A percentile compares a stretch with the other conserved stretches of the same genome.
Evolutionary conservation across 495 filamentous ascomycete genomes (phyloP).

Genomic region (Friedmanniomyces simplex): DNA sequence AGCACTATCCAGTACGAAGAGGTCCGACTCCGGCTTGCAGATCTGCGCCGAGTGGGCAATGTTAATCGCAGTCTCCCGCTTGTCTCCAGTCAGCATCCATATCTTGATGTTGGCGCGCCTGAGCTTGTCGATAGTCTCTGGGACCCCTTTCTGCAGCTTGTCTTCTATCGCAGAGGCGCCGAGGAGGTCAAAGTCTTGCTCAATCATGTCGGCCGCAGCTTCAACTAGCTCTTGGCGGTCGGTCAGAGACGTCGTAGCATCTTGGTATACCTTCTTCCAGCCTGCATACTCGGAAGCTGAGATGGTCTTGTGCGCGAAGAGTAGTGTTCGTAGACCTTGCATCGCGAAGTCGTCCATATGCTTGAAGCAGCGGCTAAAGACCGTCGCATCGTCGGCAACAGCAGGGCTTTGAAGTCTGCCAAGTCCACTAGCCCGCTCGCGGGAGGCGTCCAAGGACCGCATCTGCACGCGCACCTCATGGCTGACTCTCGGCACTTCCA

Average conservation of each 20-base stretch:
- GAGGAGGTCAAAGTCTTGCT: conserved; percentile 68
- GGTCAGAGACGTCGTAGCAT: conserved; percentile 74
- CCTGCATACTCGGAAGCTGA: conserved; percentile 61
- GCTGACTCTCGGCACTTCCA: conserved; percentile 58
- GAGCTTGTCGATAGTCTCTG: conserved; percentile 85
- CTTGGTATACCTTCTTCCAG: conserved; percentile 73
- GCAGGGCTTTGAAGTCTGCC: conserved; percentile 50
- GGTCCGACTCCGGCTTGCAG: conserved; percentile 75
- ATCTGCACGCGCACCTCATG: conserved; percentile 61
- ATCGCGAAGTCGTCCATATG: conserved; percentile 90
- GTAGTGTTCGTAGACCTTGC: conserved; percentile 76
- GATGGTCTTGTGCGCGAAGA: conserved; percentile 75
- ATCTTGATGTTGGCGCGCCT: conserved; percentile 87
- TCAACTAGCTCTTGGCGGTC: conserved; percentile 72
- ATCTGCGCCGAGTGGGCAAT: conserved; percentile 80
- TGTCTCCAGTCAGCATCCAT: conserved; percentile 97
- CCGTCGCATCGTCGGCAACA: conserved; percentile 47
- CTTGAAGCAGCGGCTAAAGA: conserved; percentile 74
- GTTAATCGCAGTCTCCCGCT: conserved; percentile 92
- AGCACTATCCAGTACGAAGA: conserved; percentile 67
- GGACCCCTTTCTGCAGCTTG: conserved; percentile 82
- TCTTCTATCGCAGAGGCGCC: conserved; percentile 92
- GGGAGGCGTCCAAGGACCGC: conserved; percentile 41
- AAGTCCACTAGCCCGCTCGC: conserved; percentile 39
- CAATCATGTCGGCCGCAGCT: conserved; percentile 66